Evolutionary conservation across 306 rosid genomes (phyloP).

Genomic region (Hippophae tibetana): DNA sequence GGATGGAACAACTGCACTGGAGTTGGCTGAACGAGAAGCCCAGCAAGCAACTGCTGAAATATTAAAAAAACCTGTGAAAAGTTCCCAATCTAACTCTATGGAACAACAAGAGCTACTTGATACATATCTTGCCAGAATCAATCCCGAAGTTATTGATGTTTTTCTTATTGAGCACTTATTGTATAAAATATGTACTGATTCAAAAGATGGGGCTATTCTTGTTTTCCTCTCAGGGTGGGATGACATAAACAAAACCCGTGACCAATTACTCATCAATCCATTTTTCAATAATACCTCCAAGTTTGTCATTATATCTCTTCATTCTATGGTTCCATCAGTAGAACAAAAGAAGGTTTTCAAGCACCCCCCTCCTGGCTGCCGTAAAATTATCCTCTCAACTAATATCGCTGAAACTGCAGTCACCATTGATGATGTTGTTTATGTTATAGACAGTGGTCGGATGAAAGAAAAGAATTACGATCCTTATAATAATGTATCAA

Average conservation of each 20-base stretch:
- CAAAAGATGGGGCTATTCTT: slow-evolving; percentile 82
- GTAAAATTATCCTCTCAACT: slow-evolving; percentile 85
- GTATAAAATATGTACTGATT: slow-evolving; percentile 62
- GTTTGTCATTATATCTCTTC: slow-evolving; percentile 55
- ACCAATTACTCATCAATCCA: slow-evolving; percentile 41
- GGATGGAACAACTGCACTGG: slow-evolving; percentile 60
- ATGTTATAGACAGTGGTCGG: slow-evolving; percentile 83
- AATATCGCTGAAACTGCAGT: slow-evolving; percentile 94
- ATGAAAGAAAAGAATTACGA: slow-evolving; percentile 89
- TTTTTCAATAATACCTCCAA: slow-evolving; percentile 43
- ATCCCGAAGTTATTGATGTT: slow-evolving; percentile 60
- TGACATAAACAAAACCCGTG: slow-evolving; percentile 70
- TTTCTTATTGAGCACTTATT: slow-evolving; percentile 63
- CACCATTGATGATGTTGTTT: slow-evolving; percentile 92
- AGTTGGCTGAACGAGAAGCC: slow-evolving; percentile 54
- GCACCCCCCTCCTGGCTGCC: slow-evolving; percentile 56
- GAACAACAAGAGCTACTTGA: slow-evolving; percentile 40
- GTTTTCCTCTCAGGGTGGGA: slow-evolving; percentile 98
- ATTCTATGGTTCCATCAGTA: slow-evolving; percentile 69
- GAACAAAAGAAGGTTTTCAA: slow-evolving; percentile 78
- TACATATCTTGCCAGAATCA: slow-evolving; percentile 45
- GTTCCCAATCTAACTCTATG: slow-evolving; percentile 32
- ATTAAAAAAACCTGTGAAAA: slow-evolving; percentile 43
- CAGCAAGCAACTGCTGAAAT: slow-evolving; percentile 53
- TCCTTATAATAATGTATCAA: slow-evolving; percentile 75